phyloP scores from a whole-genome alignment of 75 land plant genomes.

The Picea glauca region DNA sequence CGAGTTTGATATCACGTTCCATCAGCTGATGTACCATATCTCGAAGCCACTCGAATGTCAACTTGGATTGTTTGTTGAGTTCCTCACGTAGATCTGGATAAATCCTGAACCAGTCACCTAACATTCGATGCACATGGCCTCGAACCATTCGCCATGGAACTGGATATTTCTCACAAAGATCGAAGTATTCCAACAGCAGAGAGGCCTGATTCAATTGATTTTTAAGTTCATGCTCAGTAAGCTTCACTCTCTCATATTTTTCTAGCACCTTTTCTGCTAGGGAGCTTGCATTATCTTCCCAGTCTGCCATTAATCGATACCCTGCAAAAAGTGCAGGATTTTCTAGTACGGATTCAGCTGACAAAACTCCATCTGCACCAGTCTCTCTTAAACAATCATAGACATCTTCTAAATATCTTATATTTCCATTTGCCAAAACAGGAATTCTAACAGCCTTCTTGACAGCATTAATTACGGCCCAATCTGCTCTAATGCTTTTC shows the following conservation, averaged over 20 bases:
- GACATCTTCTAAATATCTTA: constrained; percentile 88
- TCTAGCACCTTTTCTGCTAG: constrained; percentile 11
- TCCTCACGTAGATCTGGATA: constrained; percentile 80
- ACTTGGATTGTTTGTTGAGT: constrained; percentile 63
- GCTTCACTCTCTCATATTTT: constrained; percentile 8
- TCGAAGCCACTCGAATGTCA: constrained; percentile 81
- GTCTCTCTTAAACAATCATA: constrained; percentile 68
- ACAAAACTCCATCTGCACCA: constrained; percentile 91
- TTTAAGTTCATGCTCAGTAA: not conserved
- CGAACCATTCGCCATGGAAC: constrained; percentile 93
- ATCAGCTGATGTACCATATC: constrained; percentile 57
- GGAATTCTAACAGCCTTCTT: constrained; percentile 79
- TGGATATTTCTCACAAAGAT: constrained; percentile 85
- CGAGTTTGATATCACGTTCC: constrained; percentile 38
- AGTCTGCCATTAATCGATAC: constrained; percentile 37
- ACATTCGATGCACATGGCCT: constrained; percentile 88
- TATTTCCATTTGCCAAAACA: constrained; percentile 97
- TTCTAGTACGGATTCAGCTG: constrained; percentile 93
- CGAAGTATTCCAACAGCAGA: constrained; percentile 74
- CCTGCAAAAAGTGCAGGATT: constrained; percentile 99
- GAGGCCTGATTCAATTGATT: constrained; percentile 49
- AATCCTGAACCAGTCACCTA: constrained; percentile 88
- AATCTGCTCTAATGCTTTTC: constrained; percentile 78
- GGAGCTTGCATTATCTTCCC: constrained; percentile 22
- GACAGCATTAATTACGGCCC: constrained; percentile 79